Base-by-base conservation (phyloP, 1,284 basidiomycete species). In the Trichosporon sp. region DNA sequence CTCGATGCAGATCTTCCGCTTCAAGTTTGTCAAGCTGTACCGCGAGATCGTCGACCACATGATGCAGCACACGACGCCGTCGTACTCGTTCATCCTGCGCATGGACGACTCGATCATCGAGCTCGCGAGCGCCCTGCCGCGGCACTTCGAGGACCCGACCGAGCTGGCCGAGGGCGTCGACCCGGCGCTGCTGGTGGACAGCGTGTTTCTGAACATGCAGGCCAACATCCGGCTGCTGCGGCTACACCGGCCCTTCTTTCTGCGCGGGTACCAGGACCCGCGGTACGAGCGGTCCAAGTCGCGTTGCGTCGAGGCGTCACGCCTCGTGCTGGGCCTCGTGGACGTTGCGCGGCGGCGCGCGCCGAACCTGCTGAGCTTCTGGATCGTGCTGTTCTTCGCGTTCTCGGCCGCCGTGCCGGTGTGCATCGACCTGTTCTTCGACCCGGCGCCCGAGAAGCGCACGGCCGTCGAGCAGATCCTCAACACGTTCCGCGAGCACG, bases 41-140 rank as follows among this genome's bases (percentile, higher is more conserved):
- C 72, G 72, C 35, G 66, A 73, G 65, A 73, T 73, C 27, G 71
- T 70, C 1, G 72, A 73, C 42, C 70, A 73, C 66, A 71, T 70
- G 70, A 62, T 62, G 18, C 27, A 66, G 5, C 68, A 69, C 35
- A 29, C 53, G 38, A 66, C 25, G 21, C 70, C 70, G n/a, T 68
- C 68, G 8, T 73, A 71, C 60, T 27, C 68, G n/a, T 73, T 70
- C 31, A 67, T 73, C 21, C 65, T 69, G 8, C 44, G 70, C 0
- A 73, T 73, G 72, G 70, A 73, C 58, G 65, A 69, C 38, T 21
- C 44, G 4, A 70, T 73, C 64, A 71, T 70, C 38, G 68, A 71
- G 32, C 68, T 73, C 1, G 68, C 70, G 0, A 56, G 44, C 3
- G 44, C 35, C 12, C 65, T 73, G 18, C 72, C 72, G 3, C 42